Base-by-base conservation (phyloP, 805 yeast species). In the Candida broadrunensis region DNA sequence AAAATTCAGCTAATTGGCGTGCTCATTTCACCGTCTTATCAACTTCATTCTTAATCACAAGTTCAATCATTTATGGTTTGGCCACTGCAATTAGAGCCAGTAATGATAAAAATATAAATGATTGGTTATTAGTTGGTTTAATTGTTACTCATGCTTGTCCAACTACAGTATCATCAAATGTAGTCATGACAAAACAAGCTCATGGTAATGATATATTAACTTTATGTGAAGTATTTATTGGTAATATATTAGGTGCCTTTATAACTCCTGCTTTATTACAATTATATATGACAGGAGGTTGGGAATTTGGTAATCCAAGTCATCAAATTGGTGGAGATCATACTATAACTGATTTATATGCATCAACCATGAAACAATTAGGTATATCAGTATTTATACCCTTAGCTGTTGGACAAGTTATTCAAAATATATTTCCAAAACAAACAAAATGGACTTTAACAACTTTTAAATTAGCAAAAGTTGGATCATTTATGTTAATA, bases 161-260 rank as follows among this genome's bases (percentile, higher is more conserved):
- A 21, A 89, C 97, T 7, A 89, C 97, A 0, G 95, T 89, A 15
- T 80, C 90, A 0, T 88, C 96, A 2, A 89, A 89, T 57, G 96
- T 89, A 21, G 90, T 89, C 21, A 89, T 89, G 96, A 89, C 97
- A 5, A 75, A 81, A 39, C 77, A 77, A 43, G 96, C 97, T 0
- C 81, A 83, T 49, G 97, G 96, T 7, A 87, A 88, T 60, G 90
- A 80, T 48, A 63, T 84, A 14, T 63, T 88, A 39, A 83, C 95
- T 15, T 67, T 88, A 5, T 83, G 93, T 58, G 95, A 88, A 58
- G 96, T 89, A 8, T 80, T 88, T 43, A 73, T 88, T 25, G 96
- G 96, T 2, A 89, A 89, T 55, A 55, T 88, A 36, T 54, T 88
- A 33, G 97, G 97, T 2, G 93, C 93, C 0, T 89, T 89, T 53